Conservation (phyloP, 257 asterid species). For the Oldenlandia corymbosa region DNA sequence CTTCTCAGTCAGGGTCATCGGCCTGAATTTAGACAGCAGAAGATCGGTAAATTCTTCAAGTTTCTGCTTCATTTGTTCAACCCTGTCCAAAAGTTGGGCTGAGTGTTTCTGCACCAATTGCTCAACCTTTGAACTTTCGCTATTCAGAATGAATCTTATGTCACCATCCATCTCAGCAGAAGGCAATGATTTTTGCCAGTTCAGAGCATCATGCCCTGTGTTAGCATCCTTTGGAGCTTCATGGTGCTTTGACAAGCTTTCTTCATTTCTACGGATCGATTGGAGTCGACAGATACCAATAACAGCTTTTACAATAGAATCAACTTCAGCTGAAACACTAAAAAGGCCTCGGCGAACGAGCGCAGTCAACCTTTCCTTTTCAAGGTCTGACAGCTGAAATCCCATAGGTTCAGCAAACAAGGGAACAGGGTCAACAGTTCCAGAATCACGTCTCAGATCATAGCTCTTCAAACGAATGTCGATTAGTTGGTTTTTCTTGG, state of each 20-base stretch:
- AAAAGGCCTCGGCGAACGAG: constrained; percentile 53
- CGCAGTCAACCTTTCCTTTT: constrained; percentile 47
- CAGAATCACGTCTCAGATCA: constrained; percentile 13
- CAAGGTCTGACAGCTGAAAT: constrained; percentile 43
- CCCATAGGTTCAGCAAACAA: constrained; percentile 56
- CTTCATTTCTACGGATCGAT: constrained; percentile 44
- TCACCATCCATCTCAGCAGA: constrained; percentile 48
- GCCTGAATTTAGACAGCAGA: constrained; percentile 61
- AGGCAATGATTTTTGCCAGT: constrained; percentile 42
- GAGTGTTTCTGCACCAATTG: constrained; percentile 38
- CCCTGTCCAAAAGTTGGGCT: constrained; percentile 40
- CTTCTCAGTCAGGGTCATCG: constrained; percentile 56
- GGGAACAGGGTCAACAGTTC: constrained; percentile 19
- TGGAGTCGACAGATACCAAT: constrained; percentile 44
- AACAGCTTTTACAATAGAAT: constrained; percentile 66
- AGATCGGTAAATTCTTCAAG: constrained; percentile 57
- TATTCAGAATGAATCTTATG: constrained; percentile 46
- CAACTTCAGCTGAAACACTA: constrained; percentile 58
- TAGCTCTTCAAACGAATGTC: constrained; percentile 11
- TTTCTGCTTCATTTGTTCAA: constrained; percentile 64
- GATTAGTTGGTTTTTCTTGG: constrained; percentile 16
- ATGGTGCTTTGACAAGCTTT: constrained; percentile 27
- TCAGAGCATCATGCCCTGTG: constrained; percentile 26
- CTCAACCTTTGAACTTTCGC: constrained; percentile 50
- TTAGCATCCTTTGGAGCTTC: constrained; percentile 21